Percentiles rank a stretch among this genome's conserved stretches.
These are phyloP conservation scores for Fusarium pilosicola DNA, from an alignment of 2,329 filamentous ascomycete genomes.

Conservation along the genomic window DNA sequence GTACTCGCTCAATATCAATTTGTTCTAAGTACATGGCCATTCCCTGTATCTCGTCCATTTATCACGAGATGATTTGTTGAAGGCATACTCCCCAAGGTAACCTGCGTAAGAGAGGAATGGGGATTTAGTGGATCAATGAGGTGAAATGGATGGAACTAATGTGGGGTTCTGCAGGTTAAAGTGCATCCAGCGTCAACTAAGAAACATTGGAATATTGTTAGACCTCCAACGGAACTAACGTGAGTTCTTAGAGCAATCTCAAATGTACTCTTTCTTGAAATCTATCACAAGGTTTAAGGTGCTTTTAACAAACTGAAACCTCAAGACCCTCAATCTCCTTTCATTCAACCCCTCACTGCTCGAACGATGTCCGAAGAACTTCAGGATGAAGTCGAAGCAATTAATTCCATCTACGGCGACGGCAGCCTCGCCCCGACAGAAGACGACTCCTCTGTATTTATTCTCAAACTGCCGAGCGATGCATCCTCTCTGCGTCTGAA, in stretches of 20 bases:
- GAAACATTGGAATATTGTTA: neutral
- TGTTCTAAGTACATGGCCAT: constrained; percentile 24
- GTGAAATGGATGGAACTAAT: constrained; percentile 14
- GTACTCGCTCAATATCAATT: constrained; percentile 45
- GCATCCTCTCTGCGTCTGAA: constrained; percentile 68
- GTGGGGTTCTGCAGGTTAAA: constrained; percentile 31
- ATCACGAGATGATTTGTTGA: neutral
- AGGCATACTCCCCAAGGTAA: neutral
- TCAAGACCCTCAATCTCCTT: neutral
- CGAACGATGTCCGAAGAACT: constrained; percentile 67
- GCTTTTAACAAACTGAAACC: neutral
- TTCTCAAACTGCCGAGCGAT: constrained; percentile 74
- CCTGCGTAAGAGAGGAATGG: neutral
- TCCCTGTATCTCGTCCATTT: neutral
- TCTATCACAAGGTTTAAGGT: neutral
- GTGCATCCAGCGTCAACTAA: constrained; percentile 14
- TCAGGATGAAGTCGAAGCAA: constrained; percentile 78
- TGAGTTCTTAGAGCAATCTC: neutral
- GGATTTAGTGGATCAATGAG: constrained; percentile 22
- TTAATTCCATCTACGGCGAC: constrained; percentile 85
- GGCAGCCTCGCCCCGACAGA: constrained; percentile 64
- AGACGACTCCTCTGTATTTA: constrained; percentile 55
- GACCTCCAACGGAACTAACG: neutral
- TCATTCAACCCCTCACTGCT: constrained; percentile 15
- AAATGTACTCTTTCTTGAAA: neutral